Conservation (phyloP, 2,329 filamentous ascomycete species). For the Xylaria sp. region DNA sequence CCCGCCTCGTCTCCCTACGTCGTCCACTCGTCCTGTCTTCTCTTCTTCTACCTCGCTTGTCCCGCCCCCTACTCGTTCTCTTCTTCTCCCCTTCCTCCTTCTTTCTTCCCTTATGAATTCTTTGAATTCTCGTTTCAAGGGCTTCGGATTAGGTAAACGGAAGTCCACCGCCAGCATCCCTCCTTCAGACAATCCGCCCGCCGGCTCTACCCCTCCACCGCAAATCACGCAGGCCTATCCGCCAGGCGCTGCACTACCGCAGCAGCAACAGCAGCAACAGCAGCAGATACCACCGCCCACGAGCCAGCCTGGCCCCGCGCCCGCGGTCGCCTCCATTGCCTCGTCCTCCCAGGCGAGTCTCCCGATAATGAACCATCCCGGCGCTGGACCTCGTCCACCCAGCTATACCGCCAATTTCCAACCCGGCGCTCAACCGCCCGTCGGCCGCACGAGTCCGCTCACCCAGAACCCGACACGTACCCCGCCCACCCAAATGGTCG, state of each 20-base stretch:
- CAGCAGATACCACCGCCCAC: conserved; percentile 40
- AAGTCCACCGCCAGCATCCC: conserved; percentile 70
- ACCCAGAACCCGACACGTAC: conserved; percentile 57
- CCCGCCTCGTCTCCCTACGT: conserved; percentile 12
- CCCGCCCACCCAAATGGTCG: conserved; percentile 65
- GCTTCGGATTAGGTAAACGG: conserved; percentile 81
- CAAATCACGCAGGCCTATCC: conserved; percentile 59
- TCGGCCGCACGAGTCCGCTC: conserved; percentile 60
- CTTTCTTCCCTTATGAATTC: conserved; percentile 67
- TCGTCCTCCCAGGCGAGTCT: conserved; percentile 55
- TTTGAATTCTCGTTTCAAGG: conserved; percentile 80
- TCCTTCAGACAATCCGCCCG: conserved; percentile 50
- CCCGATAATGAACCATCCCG: conserved; percentile 68
- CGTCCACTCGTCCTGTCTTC: conserved; percentile 8
- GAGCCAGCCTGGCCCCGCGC: conserved; percentile 45
- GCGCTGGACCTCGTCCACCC: conserved; percentile 64
- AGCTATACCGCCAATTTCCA: conserved; percentile 66
- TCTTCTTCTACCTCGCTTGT: conserved; percentile 27
- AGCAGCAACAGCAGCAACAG: too few relatives aligned
- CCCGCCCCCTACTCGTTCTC: conserved; percentile 10
- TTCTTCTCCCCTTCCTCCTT: conserved; percentile 26
- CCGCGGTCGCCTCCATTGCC: conserved; percentile 53
- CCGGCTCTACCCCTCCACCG: conserved; percentile 48
- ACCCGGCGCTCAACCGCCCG: conserved; percentile 50
- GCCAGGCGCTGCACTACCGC: conserved; percentile 22